These are phyloP conservation scores for Protostelium mycophagum DNA, from an alignment of 78 protist genomes.

Conservation along the genomic window DNA sequence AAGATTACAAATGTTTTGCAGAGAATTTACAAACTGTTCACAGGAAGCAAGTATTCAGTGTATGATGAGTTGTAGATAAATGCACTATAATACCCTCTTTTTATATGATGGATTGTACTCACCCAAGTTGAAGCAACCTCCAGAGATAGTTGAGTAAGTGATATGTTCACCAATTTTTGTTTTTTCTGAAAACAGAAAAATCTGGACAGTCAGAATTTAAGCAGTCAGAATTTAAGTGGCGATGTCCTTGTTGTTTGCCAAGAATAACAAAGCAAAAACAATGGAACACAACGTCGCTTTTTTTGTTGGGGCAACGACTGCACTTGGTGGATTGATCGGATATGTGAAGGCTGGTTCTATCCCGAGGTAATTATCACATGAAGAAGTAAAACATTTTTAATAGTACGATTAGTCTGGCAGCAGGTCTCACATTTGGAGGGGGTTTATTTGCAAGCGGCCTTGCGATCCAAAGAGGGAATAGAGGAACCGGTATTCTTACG, in stretches of 20 bases:
- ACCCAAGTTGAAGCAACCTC: too few relatives aligned
- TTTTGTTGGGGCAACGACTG: neutral
- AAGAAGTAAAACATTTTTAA: too few relatives aligned
- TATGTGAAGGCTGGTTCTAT: neutral
- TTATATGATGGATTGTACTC: neutral
- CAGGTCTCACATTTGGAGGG: neutral
- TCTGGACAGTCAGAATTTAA: too few relatives aligned
- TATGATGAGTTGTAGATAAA: neutral
- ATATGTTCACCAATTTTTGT: too few relatives aligned
- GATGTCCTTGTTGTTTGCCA: too few relatives aligned
- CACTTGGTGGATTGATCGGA: neutral
- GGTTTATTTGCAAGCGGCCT: neutral
- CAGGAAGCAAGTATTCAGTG: neutral
- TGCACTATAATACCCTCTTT: conserved; percentile 1
- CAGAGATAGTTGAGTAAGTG: too few relatives aligned
- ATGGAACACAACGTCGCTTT: neutral
- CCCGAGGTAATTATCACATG: neutral
- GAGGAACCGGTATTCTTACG: neutral
- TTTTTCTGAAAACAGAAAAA: too few relatives aligned
- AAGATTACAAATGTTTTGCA: neutral
- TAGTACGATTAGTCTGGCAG: neutral
- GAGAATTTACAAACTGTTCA: neutral
- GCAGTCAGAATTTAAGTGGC: too few relatives aligned
- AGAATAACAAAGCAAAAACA: too few relatives aligned
- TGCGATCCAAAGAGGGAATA: neutral